Base-by-base conservation (phyloP, 1,284 basidiomycete species). In the Xerocomus minutiporus region DNA sequence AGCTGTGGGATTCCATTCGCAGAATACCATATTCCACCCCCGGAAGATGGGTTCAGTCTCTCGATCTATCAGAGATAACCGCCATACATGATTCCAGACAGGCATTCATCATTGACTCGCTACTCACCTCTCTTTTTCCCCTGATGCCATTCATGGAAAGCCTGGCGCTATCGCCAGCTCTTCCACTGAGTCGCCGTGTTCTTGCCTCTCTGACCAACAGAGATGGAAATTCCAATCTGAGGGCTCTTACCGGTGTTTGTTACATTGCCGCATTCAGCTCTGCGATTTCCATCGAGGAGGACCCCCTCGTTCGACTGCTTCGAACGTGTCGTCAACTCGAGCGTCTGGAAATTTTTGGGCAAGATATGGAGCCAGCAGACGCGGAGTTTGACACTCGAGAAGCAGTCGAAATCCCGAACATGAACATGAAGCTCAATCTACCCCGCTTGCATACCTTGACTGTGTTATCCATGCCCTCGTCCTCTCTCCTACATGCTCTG, bases 1-100 rank as follows among this genome's bases (percentile, higher is more conserved):
- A 82, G 60, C 81, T 79, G 62, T 93, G 91, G 91, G 89, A 91
- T 61, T 88, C 89, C 51, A 83, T 93, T 54, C 81, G 88, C 49
- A 78, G 90, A 41, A 91, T 91, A 61, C 87, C 88, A 0, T 87
- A 86, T 64, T 92, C 89, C 1, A 78, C 84, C 0, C 91, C 91
- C 1, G 91, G 91, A 26, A 80, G 91, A 62, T 93, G 89, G 86
- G 81, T 93, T 4, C 85, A 84, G 50, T 68, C 68, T 5, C 74
- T 94, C 25, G 84, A 93, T 65, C 70, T 94, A 15, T 83, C 86
- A 6, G 70, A 72, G 28, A 61, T 91, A 40, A 59, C 66, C 17
- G 74, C 73, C 56, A 63, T 62, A n/a, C 52, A 64, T 40, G 71
- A 76, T 25, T 71, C 73, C 49, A 67, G 72, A 7, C 77, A 83